A percentile compares a stretch with the other conserved stretches of the same genome.
phyloP scores from a whole-genome alignment of 2,329 filamentous ascomycete species.

The Tolypocladium amazonense region DNA sequence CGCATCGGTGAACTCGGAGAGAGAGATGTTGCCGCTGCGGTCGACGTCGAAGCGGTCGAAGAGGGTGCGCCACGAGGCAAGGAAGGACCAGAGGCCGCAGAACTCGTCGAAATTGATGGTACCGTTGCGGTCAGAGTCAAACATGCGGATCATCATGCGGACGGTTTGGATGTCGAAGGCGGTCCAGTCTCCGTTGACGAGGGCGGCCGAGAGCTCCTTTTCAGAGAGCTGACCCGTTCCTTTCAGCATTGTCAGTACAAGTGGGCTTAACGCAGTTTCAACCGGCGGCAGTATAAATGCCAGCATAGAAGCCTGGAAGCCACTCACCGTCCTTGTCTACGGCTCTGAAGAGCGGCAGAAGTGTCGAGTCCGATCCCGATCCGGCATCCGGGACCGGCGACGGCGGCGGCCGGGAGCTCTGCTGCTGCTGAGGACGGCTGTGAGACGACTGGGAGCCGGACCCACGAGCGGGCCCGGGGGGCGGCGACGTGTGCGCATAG shows the following conservation, averaged over 20 bases:
- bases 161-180: slow-evolving; percentile 91
- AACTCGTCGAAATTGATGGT: slow-evolving; percentile 94
- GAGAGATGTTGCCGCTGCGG: slow-evolving; percentile 73
- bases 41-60: slow-evolving; percentile 95
- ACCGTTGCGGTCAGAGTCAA: slow-evolving; percentile 81
- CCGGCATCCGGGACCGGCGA: slow-evolving; percentile 45
- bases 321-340: slow-evolving; percentile 72
- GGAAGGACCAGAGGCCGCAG: slow-evolving; percentile 90
- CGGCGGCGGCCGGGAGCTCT: slow-evolving; percentile 50
- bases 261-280: background rate
- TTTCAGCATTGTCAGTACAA: background rate
- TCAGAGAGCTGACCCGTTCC: slow-evolving; percentile 74
- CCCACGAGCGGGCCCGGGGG: slow-evolving; percentile 21
- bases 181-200: slow-evolving; percentile 95
- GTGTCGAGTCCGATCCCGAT: slow-evolving; percentile 52
- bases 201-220: slow-evolving; percentile 73
- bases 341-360: slow-evolving; percentile 78
- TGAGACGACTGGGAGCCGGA: background rate
- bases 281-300: background rate
- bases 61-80: slow-evolving; percentile 84
- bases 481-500: slow-evolving; percentile 40
- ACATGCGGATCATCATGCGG: slow-evolving; percentile 99
- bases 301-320: background rate
- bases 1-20: slow-evolving; percentile 81
- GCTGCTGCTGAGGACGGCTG: background rate